Conservation (phyloP, 352 stramenopile genomes). For the Phytophthora meadii region DNA sequence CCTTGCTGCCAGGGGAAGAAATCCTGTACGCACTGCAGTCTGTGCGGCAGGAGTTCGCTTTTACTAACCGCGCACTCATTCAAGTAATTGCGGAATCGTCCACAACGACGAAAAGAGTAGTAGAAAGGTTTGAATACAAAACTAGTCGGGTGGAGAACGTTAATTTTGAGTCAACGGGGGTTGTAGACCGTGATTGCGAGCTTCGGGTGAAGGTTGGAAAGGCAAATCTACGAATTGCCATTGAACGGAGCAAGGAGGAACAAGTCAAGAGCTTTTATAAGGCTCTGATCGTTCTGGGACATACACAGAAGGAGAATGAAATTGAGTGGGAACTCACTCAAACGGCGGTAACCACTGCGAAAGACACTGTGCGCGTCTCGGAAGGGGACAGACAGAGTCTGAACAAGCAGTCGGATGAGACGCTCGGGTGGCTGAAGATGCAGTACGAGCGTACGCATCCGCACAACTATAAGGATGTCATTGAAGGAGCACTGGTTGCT, state of each 20-base stretch:
- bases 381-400: constrained; percentile 43
- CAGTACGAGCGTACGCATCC: constrained; percentile 46
- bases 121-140: constrained; percentile 49
- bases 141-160: constrained; percentile 29
- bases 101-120: constrained; percentile 38
- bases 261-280: constrained; percentile 48
- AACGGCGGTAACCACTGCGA: constrained; percentile 34
- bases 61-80: constrained; percentile 62
- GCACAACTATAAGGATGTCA: constrained; percentile 40
- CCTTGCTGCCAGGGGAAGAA: constrained; percentile 44
- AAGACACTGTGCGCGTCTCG: constrained; percentile 43
- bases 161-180: constrained; percentile 52
- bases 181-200: constrained; percentile 57
- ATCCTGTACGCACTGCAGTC: constrained; percentile 62
- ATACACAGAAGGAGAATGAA: constrained; percentile 45
- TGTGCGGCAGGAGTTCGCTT: constrained; percentile 59
- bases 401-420: constrained; percentile 49
- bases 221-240: constrained; percentile 36
- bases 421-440: constrained; percentile 42
- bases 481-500: constrained; percentile 17
- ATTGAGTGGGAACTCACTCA: constrained; percentile 41
- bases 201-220: constrained; percentile 45
- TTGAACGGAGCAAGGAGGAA: constrained; percentile 38
- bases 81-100: constrained; percentile 43
- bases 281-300: constrained; percentile 44